Base-by-base conservation (phyloP, 2,329 filamentous ascomycete species). In the Ophiosphaerella korrae region DNA sequence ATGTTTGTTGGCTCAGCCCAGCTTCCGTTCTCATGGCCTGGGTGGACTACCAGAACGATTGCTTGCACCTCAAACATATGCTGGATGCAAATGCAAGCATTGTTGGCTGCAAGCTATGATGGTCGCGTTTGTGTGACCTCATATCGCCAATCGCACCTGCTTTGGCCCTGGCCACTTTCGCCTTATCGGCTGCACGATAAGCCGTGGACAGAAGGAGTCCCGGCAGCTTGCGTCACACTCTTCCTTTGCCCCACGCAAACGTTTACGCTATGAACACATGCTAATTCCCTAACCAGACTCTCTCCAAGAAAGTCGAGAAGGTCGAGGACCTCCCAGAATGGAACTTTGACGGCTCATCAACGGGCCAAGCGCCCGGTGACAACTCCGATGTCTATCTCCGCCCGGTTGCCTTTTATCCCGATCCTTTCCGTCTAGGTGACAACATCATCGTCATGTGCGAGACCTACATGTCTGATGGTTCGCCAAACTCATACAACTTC, bases 401-500 rank as follows among this genome's bases (percentile, higher is more conserved):
- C 73, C 92, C 92, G 52, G 85, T 89, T 58, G 90, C 92, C 66
- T 86, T 92, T 79, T 97, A 85, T 85, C 89, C 91, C 65, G 92
- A 96, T 62, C 93, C 93, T 54, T 93, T 97, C 88, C 89, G 92
- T 64, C 84, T 86, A 56, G 86, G 86, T 54, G 89, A 92, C 78
- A 97, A 97, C 84, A 88, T 97, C 76, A 86, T 97, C 67, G 93
- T 97, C 68, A 88, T 97, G 71, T 85, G 88, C 74, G 93, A 97
- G 82, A 96, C 90, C 78, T 97, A 91, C 89, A 92, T 93, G 74
- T 82, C 89, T 62, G 92, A 97, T 78, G 92, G 92, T 73, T 91
- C 87, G 58, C 94, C 94, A 78, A 99, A 97, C 87, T 92, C 96
- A 79, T 97, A 85, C 88, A 99, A 99, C 88, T 90, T 88, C 87